phyloP scores from a whole-genome alignment of 805 yeast genomes.

The Candida vaughaniae region DNA sequence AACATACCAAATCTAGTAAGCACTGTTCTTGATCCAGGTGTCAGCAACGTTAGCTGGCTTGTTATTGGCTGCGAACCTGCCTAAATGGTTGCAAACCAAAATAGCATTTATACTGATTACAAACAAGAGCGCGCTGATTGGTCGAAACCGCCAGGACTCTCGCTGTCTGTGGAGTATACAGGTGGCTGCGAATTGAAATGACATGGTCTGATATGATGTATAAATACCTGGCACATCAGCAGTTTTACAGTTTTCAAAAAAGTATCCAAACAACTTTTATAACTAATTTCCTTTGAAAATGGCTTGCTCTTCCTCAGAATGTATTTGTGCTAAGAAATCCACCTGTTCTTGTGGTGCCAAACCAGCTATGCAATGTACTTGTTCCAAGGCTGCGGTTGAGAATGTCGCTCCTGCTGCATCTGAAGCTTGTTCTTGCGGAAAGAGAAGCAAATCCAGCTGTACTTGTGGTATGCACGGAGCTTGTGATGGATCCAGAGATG shows the following conservation, averaged over 20 bases:
- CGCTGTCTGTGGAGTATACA: not conserved
- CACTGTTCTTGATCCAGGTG: too few species aligned
- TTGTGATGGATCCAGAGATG: slow-evolving; percentile 46
- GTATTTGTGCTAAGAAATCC: slow-evolving; percentile 61
- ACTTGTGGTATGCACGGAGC: slow-evolving; percentile 51
- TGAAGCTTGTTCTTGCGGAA: slow-evolving; percentile 60
- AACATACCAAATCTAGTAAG: too few species aligned
- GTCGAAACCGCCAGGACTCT: not conserved
- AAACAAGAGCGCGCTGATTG: slow-evolving; percentile 6
- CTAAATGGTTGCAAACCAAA: slow-evolving; percentile 4
- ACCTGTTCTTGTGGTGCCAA: slow-evolving; percentile 63
- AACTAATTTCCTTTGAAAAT: slow-evolving; percentile 14
- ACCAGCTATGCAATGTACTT: slow-evolving; percentile 58
- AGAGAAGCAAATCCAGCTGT: slow-evolving; percentile 51
- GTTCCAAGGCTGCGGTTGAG: slow-evolving; percentile 51
- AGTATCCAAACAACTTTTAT: too few species aligned
- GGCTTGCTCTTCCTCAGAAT: slow-evolving; percentile 41
- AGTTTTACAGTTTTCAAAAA: too few species aligned
- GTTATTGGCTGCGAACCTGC: slow-evolving; percentile 2
- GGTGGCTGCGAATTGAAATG: not conserved
- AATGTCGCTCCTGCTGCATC: slow-evolving; percentile 43
- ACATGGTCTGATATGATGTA: not conserved
- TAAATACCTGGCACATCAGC: too few species aligned
- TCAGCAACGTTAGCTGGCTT: not conserved
- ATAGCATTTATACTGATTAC: slow-evolving; percentile 2